phyloP scores from a whole-genome alignment of 2,329 filamentous ascomycete species.

The Neofusicoccum laricinum region DNA sequence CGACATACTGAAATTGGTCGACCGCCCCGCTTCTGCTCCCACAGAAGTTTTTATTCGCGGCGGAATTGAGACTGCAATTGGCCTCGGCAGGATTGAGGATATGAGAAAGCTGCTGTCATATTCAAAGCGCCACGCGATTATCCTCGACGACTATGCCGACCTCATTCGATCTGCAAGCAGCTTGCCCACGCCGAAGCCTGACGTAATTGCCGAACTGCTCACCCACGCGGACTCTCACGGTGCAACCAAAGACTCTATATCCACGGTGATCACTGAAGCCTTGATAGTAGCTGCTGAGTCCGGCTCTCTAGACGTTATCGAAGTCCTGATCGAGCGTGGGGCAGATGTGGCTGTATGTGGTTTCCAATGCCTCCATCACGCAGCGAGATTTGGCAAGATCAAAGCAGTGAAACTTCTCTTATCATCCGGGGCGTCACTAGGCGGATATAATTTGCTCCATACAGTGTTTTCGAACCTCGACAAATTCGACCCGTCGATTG shows the following conservation, averaged over 20 bases:
- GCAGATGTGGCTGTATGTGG: background rate
- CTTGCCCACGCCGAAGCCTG: background rate
- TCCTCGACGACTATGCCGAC: background rate
- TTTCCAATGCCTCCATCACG: background rate
- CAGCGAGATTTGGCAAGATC: background rate
- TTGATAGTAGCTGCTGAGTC: background rate
- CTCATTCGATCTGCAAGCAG: background rate
- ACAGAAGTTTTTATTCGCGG: background rate
- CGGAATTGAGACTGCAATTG: background rate
- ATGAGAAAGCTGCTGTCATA: background rate
- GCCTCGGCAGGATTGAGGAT: background rate
- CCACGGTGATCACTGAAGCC: too few species aligned
- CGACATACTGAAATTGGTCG: background rate
- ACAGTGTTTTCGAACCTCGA: background rate
- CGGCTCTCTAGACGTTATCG: background rate
- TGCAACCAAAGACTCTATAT: background rate
- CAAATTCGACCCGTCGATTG: background rate
- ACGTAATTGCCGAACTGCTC: background rate
- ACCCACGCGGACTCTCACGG: background rate
- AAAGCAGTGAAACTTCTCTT: background rate
- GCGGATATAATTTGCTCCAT: background rate
- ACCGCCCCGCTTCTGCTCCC: background rate
- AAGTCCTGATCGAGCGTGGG: background rate
- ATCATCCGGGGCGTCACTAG: background rate
- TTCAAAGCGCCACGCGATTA: background rate